These are phyloP conservation scores for Obelidium mucronatum DNA, from an alignment of 192 early-diverging fungal species.

Conservation along the genomic window DNA sequence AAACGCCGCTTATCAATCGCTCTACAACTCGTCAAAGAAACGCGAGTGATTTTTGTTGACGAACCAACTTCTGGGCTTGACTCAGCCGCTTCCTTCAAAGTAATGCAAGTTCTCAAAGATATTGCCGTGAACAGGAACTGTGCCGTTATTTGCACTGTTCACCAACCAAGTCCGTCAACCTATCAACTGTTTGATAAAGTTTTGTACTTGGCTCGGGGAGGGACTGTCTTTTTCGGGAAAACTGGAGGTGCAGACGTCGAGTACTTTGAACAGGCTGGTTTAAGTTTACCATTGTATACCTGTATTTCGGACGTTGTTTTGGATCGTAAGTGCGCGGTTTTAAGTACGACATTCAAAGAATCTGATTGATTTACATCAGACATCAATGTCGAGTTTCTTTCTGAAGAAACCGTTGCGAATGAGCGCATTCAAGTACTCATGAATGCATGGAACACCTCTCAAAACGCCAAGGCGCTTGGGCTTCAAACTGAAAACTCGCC, in stretches of 20 bases:
- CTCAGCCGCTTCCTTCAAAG: conserved; percentile 65
- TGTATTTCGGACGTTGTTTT: neutral
- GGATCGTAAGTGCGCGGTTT: neutral
- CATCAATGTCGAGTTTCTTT: neutral
- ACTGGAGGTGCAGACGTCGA: neutral
- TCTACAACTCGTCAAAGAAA: conserved; percentile 71
- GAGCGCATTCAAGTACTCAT: neutral
- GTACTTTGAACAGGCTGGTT: neutral
- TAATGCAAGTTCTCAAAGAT: conserved; percentile 54
- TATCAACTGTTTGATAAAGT: conserved; percentile 78
- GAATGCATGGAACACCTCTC: neutral
- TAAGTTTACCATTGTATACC: neutral
- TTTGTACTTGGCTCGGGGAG: conserved; percentile 69
- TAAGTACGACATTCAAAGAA: conserved; percentile 18
- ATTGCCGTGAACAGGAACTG: neutral
- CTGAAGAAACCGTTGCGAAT: neutral
- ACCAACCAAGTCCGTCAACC: conserved; percentile 78
- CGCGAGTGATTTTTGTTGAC: conserved; percentile 60
- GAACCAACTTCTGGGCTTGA: conserved; percentile 73
- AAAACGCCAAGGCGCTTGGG: neutral
- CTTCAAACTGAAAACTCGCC: neutral
- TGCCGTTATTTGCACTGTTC: conserved; percentile 75
- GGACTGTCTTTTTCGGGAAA: conserved; percentile 53
- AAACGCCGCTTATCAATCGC: conserved; percentile 83
- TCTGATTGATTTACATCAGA: conserved; percentile 40